These are phyloP conservation scores for Calonectria pseudoreteaudii DNA, from an alignment of 2,329 filamentous ascomycete species.

Conservation along the genomic window DNA sequence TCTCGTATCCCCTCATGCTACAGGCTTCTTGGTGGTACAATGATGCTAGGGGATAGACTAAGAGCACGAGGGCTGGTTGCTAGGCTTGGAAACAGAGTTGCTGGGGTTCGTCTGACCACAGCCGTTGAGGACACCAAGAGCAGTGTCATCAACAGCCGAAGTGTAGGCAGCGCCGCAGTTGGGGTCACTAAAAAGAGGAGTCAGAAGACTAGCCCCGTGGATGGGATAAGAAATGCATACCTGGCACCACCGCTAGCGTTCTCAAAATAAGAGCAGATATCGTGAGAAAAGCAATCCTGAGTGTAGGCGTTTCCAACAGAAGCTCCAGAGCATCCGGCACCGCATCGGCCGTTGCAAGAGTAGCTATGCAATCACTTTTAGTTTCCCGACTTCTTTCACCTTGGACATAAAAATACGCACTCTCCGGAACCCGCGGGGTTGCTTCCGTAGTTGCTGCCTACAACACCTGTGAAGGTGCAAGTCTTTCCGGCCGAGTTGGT, in stretches of 20 bases:
- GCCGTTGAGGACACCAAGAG: slow-evolving; percentile 48
- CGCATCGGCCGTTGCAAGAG: slow-evolving; percentile 62
- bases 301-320: slow-evolving; percentile 61
- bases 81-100: slow-evolving; percentile 42
- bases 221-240: slow-evolving; percentile 39
- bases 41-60: background rate
- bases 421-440: slow-evolving; percentile 55
- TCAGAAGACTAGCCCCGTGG: fast-evolving
- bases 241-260: slow-evolving; percentile 59
- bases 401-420: slow-evolving; percentile 44
- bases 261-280: slow-evolving; percentile 64
- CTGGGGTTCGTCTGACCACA: slow-evolving; percentile 51
- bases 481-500: slow-evolving; percentile 55
- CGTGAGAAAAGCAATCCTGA: slow-evolving; percentile 63
- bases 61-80: slow-evolving; percentile 41
- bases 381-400: too few relatives aligned
- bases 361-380: slow-evolving; percentile 48
- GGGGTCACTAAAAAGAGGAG: slow-evolving; percentile 49
- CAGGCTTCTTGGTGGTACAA: background rate
- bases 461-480: slow-evolving; percentile 57
- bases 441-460: slow-evolving; percentile 61
- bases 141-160: slow-evolving; percentile 57
- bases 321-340: slow-evolving; percentile 57
- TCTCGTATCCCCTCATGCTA: background rate
- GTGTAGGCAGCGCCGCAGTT: slow-evolving; percentile 60